Percentiles rank a stretch among this genome's conserved stretches.
These are phyloP conservation scores for Daldinia grandis DNA, from an alignment of 495 filamentous ascomycete species.

Conservation along the genomic window DNA sequence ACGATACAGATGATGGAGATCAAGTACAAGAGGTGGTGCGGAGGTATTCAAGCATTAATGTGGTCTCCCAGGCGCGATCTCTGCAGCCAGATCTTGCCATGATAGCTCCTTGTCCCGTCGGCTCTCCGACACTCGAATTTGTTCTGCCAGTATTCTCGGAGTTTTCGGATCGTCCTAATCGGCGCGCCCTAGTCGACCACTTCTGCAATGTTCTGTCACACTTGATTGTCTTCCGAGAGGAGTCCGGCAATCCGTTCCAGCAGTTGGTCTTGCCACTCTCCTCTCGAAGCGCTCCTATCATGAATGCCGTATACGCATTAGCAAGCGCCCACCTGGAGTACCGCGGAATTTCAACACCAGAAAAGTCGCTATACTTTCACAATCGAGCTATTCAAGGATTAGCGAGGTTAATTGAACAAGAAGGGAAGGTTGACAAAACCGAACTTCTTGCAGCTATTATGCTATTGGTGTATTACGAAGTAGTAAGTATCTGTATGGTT, in stretches of 20 bases:
- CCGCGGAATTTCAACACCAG: slow-evolving; percentile 61
- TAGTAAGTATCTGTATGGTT: slow-evolving; percentile 51
- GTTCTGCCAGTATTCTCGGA: slow-evolving; percentile 61
- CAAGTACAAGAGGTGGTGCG: slow-evolving; percentile 27
- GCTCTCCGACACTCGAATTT: slow-evolving; percentile 61
- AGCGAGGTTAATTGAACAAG: slow-evolving; percentile 64
- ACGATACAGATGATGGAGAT: slow-evolving; percentile 7
- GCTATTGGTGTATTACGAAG: slow-evolving; percentile 70
- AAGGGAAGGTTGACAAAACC: slow-evolving; percentile 58
- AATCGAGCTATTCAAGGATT: slow-evolving; percentile 66
- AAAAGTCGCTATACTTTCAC: slow-evolving; percentile 67
- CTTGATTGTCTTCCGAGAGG: slow-evolving; percentile 69
- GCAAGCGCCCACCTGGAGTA: slow-evolving; percentile 68
- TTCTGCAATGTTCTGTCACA: slow-evolving; percentile 70
- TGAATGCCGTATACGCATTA: slow-evolving; percentile 67
- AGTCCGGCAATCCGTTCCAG: slow-evolving; percentile 69
- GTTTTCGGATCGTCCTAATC: slow-evolving; percentile 62
- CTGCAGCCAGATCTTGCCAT: slow-evolving; percentile 51
- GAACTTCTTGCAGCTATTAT: slow-evolving; percentile 70
- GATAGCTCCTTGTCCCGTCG: slow-evolving; percentile 59
- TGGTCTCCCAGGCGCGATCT: slow-evolving; percentile 42
- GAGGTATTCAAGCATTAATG: slow-evolving; percentile 27
- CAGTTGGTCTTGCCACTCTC: slow-evolving; percentile 68
- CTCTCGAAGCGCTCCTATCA: slow-evolving; percentile 59
- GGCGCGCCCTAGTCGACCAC: slow-evolving; percentile 65